phyloP scores from a whole-genome alignment of 73 alveolate species.

The Stentor coeruleus region DNA sequence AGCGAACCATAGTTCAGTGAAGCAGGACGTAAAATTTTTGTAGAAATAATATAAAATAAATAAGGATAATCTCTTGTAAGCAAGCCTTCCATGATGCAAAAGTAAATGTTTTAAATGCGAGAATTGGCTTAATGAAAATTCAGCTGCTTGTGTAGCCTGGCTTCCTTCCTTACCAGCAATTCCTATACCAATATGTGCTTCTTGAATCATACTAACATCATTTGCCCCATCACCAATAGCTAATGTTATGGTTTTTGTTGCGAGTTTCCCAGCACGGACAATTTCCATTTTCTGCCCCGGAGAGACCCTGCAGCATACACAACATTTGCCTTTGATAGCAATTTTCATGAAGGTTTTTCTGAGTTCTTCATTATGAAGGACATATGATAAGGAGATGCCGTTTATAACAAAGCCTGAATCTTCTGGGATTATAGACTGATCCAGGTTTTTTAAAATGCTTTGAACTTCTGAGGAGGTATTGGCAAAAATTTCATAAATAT shows the following conservation, averaged over 20 bases:
- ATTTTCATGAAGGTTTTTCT: not conserved
- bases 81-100: constrained; percentile 91
- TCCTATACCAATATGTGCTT: constrained; percentile 17
- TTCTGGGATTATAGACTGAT: no score
- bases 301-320: constrained; percentile 81
- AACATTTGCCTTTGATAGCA: constrained; percentile 45
- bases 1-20: constrained; percentile 62
- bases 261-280: no score
- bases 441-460: no score
- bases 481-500: constrained; percentile 40
- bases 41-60: constrained; percentile 75
- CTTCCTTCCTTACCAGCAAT: constrained; percentile 77
- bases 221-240: constrained; percentile 15
- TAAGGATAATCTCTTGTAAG: constrained; percentile 64
- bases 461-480: constrained; percentile 7
- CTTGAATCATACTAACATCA: constrained; percentile 19
- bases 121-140: constrained; percentile 76
- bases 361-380: constrained; percentile 23
- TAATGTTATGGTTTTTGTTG: constrained; percentile 54
- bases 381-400: constrained; percentile 58
- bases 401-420: no score
- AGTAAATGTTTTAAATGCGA: constrained; percentile 67
- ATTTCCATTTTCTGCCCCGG: constrained; percentile 94
- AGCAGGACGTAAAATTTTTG: constrained; percentile 65
- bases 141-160: constrained; percentile 80